Percentiles rank a stretch among this genome's conserved stretches.
Evolutionary conservation across 2,329 filamentous ascomycete species (phyloP).

Genomic region (Colletotrichum magnum): DNA sequence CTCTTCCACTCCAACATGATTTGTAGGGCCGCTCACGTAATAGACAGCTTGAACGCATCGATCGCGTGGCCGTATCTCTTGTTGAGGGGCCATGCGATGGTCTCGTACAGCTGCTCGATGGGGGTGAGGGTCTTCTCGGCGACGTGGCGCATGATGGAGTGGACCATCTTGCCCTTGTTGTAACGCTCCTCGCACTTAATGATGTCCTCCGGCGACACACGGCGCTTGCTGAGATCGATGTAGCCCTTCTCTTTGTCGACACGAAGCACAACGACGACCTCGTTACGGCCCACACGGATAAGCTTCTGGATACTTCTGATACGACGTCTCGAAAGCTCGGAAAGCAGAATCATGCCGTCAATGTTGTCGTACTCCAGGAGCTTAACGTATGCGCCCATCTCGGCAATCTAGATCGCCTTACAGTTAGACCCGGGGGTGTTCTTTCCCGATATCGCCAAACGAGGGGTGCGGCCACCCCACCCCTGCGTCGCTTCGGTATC

Average conservation of each 20-base stretch:
- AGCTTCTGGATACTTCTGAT: conserved; percentile 99
- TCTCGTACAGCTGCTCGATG: conserved; percentile 95
- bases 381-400: conserved; percentile 99
- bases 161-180: conserved; percentile 99
- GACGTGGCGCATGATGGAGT: conserved; percentile 98
- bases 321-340: conserved; percentile 96
- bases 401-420: conserved; percentile 79
- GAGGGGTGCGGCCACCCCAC: conserved; percentile 10
- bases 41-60: conserved; percentile 98
- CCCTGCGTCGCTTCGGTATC: conserved; percentile 17
- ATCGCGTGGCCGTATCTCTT: conserved; percentile 97
- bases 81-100: conserved; percentile 96
- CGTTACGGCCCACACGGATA: conserved; percentile 96
- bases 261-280: conserved; percentile 97
- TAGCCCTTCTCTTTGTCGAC: conserved; percentile 99
- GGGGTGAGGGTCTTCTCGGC: conserved; percentile 95
- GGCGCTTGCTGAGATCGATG: conserved; percentile 98
- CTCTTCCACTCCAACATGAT: neutral
- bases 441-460: neutral
- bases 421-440: conserved; percentile 41
- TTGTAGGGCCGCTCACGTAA: conserved; percentile 77
- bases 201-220: conserved; percentile 97
- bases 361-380: conserved; percentile 99
- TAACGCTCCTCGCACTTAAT: conserved; percentile 99
- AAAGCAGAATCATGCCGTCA: conserved; percentile 99